Conservation (phyloP, 768 basidiomycete species). For the Naganishia kalamii region DNA sequence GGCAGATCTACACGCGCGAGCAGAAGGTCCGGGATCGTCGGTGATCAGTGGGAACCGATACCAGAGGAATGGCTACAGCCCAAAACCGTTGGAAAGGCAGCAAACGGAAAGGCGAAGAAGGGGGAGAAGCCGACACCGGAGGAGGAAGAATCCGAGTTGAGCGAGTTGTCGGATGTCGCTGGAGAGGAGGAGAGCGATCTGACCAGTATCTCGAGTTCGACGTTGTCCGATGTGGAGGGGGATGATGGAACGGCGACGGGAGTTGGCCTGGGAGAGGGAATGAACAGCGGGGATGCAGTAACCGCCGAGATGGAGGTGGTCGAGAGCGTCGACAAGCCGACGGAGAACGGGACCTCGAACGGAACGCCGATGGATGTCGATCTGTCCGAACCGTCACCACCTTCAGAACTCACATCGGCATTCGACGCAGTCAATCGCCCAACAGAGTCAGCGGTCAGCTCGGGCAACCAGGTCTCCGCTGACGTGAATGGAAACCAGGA, state of each 20-base stretch:
- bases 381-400: too few relatives aligned
- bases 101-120: background rate
- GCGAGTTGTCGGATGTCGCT: constrained; percentile 37
- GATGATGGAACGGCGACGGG: background rate
- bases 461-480: too few relatives aligned
- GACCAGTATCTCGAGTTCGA: constrained; percentile 11
- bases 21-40: constrained; percentile 10
- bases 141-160: constrained; percentile 40
- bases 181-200: constrained; percentile 15
- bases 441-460: too few relatives aligned
- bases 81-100: background rate
- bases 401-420: too few relatives aligned
- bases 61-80: constrained; percentile 38
- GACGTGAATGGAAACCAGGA: too few relatives aligned
- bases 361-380: too few relatives aligned
- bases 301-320: background rate
- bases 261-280: background rate
- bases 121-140: constrained; percentile 6
- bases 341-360: too few relatives aligned
- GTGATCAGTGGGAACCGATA: constrained; percentile 40
- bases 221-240: background rate
- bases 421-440: too few relatives aligned
- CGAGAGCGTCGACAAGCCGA: background rate
- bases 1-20: constrained; percentile 10
- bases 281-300: background rate